Percentiles rank a stretch among this genome's conserved stretches.
phyloP scores from a whole-genome alignment of 176 grass and related monocot species.

The Cymbopogon citratus region DNA sequence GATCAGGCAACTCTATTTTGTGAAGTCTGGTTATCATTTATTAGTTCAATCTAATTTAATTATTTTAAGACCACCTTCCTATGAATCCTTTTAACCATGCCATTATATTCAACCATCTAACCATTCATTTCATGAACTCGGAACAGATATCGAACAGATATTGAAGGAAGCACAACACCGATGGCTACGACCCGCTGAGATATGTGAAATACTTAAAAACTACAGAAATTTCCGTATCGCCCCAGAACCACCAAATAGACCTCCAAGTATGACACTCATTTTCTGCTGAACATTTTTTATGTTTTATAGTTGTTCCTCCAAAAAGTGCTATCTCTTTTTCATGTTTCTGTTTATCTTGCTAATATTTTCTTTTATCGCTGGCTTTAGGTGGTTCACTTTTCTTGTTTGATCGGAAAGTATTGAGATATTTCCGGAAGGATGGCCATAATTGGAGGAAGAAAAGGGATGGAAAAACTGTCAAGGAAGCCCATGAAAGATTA shows the following conservation, averaged over 20 bases:
- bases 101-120: slow-evolving; percentile 12
- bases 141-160: slow-evolving; percentile 88
- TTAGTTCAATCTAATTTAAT: background rate
- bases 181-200: slow-evolving; percentile 92
- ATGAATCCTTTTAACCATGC: background rate
- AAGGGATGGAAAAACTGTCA: slow-evolving; percentile 82
- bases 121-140: slow-evolving; percentile 10
- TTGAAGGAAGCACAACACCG: slow-evolving; percentile 74
- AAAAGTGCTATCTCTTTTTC: background rate
- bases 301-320: background rate
- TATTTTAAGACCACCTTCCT: background rate
- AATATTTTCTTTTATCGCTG: slow-evolving; percentile 30
- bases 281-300: background rate
- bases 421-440: slow-evolving; percentile 95
- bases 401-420: slow-evolving; percentile 95
- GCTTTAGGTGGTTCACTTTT: slow-evolving; percentile 85
- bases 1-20: background rate
- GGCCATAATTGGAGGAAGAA: slow-evolving; percentile 99
- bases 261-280: slow-evolving; percentile 59
- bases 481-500: slow-evolving; percentile 97
- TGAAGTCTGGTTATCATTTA: background rate
- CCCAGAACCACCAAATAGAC: slow-evolving; percentile 79
- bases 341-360: background rate
- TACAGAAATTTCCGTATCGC: slow-evolving; percentile 74
- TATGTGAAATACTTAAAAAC: slow-evolving; percentile 95